phyloP scores from a whole-genome alignment of 176 grass and related monocot species.

The Rhynchospora tenuis region DNA sequence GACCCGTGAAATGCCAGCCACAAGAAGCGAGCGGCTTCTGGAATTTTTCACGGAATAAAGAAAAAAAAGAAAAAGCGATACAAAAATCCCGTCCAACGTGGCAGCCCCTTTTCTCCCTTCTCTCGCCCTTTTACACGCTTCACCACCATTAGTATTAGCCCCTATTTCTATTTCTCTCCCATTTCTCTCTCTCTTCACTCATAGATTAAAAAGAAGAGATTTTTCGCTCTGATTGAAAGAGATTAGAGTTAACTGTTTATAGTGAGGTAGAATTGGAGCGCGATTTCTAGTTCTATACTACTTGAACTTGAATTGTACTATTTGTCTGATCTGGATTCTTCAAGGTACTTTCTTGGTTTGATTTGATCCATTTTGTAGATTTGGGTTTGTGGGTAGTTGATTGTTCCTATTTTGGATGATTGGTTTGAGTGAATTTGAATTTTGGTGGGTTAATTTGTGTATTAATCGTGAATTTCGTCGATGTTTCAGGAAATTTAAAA shows the following conservation, averaged over 20 bases:
- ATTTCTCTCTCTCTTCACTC: neutral
- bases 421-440: neutral
- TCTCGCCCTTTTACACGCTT: neutral
- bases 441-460: neutral
- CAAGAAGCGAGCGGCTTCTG: conserved; percentile 40
- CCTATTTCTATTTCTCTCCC: neutral
- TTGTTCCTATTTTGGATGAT: neutral
- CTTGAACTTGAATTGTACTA: neutral
- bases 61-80: neutral
- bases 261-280: neutral
- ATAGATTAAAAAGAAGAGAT: neutral
- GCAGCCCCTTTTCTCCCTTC: conserved; percentile 50
- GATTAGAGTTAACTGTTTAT: neutral
- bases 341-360: neutral
- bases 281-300: conserved; percentile 6
- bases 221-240: neutral
- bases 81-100: conserved; percentile 61
- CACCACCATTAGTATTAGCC: neutral
- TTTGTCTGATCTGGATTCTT: conserved; percentile 1
- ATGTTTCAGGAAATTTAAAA: conserved; percentile 15
- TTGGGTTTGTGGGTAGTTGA: neutral
- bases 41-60: conserved; percentile 13
- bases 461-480: neutral
- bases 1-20: conserved; percentile 25
- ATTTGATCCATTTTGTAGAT: neutral